Percentiles rank a stretch among this genome's conserved stretches.
phyloP scores from a whole-genome alignment of 2,329 filamentous ascomycete genomes.

The Talaromyces islandicus region DNA sequence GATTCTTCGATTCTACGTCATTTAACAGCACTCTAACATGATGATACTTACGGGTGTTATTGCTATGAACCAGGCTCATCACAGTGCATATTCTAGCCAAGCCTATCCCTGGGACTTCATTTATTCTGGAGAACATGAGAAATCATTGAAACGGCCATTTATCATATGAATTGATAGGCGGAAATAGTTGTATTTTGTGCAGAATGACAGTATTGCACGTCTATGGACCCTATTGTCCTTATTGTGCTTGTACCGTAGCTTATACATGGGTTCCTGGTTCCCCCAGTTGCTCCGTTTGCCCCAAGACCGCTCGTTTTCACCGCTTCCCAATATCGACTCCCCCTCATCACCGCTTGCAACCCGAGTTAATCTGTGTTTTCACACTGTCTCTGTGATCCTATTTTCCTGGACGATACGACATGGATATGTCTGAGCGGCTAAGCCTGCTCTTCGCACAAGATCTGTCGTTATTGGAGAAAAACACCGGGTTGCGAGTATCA shows the following conservation, averaged over 20 bases:
- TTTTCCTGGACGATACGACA: slow-evolving; percentile 2
- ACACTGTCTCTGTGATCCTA: background rate
- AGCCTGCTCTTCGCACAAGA: slow-evolving; percentile 24
- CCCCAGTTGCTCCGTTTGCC: background rate
- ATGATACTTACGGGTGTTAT: background rate
- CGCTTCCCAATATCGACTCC: background rate
- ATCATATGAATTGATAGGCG: background rate
- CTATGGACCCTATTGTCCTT: background rate
- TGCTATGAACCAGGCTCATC: background rate
- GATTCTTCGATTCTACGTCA: background rate
- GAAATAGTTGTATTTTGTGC: background rate
- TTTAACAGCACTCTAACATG: background rate
- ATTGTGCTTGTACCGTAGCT: background rate
- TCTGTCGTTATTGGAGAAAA: slow-evolving; percentile 16
- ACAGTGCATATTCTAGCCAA: background rate
- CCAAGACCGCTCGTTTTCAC: background rate
- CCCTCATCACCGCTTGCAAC: background rate
- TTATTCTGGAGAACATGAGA: background rate
- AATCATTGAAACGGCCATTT: background rate
- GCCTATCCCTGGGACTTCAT: background rate
- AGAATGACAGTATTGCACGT: background rate
- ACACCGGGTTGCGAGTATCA: slow-evolving; percentile 14
- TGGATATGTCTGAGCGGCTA: slow-evolving; percentile 20
- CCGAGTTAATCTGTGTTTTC: no score
- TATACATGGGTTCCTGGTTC: background rate